Conservation (phyloP, 257 asterid species). For the Jasminum sambac region DNA sequence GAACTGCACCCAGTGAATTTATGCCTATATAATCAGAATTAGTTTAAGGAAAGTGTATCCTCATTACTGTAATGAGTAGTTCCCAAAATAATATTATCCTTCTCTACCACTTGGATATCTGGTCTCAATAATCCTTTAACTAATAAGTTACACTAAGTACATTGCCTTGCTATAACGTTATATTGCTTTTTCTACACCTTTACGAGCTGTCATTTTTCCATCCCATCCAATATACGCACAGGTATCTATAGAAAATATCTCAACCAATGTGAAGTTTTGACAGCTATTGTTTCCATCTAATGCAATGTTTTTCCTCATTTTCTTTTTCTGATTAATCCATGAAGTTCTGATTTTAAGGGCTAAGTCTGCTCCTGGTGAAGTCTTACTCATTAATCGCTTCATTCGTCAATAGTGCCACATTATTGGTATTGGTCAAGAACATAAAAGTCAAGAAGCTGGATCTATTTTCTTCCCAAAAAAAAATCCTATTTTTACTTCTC, state of each 20-base stretch:
- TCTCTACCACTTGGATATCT: not conserved
- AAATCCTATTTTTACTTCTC: not conserved
- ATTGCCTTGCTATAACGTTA: not conserved
- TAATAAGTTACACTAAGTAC: not conserved
- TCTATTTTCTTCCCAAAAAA: not conserved
- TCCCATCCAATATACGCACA: not conserved
- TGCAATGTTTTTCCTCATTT: not conserved
- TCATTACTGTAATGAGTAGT: not conserved
- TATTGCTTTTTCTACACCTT: not conserved
- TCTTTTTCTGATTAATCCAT: not conserved
- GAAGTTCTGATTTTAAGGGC: not conserved
- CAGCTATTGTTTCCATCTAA: not conserved
- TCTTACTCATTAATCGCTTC: not conserved
- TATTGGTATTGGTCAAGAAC: not conserved
- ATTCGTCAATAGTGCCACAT: not conserved
- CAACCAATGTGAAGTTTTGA: not conserved
- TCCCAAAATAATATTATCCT: not conserved
- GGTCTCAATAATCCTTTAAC: not conserved
- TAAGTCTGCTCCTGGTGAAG: not conserved
- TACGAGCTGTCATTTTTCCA: not conserved
- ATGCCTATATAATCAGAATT: not conserved
- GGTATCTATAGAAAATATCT: not conserved
- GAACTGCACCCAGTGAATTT: not conserved
- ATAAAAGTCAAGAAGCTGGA: not conserved
- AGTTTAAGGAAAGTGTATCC: not conserved